Conservation (phyloP, 441 rosid species). For the Adansonia gregorii region DNA sequence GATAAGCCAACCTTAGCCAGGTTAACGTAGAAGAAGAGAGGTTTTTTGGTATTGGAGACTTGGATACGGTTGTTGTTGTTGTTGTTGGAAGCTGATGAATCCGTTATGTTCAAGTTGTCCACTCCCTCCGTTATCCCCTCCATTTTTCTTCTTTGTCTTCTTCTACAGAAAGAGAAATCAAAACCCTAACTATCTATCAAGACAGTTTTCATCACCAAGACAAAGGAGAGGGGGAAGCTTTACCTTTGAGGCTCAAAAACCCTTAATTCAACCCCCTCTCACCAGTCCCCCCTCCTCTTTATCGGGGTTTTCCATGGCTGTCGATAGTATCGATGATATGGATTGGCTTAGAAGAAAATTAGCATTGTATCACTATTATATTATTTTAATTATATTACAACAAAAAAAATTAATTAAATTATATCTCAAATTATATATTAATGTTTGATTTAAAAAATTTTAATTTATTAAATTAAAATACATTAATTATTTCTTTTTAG, state of each 20-base stretch:
- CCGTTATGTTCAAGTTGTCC: constrained; percentile 17
- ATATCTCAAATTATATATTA: too few species aligned
- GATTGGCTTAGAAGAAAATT: background rate
- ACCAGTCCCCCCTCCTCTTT: background rate
- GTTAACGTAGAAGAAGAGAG: constrained; percentile 72
- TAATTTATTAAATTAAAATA: too few species aligned
- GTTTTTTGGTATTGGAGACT: constrained; percentile 72
- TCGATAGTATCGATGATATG: constrained; percentile 9
- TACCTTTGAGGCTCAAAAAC: constrained; percentile 15
- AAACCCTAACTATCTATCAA: background rate
- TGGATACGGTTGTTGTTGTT: constrained; percentile 59
- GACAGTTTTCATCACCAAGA: background rate
- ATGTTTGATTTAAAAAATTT: too few species aligned
- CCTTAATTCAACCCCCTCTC: constrained; percentile 20
- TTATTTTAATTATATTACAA: background rate
- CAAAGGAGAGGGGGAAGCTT: background rate
- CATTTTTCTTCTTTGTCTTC: constrained; percentile 37
- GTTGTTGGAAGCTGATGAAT: constrained; percentile 22
- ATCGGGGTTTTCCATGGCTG: background rate
- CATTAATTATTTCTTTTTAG: too few species aligned
- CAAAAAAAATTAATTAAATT: too few species aligned
- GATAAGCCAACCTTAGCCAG: constrained; percentile 57
- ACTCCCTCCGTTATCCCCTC: constrained; percentile 42
- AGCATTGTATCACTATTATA: background rate
- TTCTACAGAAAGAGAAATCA: background rate